phyloP scores from a whole-genome alignment of 2,329 filamentous ascomycete species.

The Aureobasidium zeae region DNA sequence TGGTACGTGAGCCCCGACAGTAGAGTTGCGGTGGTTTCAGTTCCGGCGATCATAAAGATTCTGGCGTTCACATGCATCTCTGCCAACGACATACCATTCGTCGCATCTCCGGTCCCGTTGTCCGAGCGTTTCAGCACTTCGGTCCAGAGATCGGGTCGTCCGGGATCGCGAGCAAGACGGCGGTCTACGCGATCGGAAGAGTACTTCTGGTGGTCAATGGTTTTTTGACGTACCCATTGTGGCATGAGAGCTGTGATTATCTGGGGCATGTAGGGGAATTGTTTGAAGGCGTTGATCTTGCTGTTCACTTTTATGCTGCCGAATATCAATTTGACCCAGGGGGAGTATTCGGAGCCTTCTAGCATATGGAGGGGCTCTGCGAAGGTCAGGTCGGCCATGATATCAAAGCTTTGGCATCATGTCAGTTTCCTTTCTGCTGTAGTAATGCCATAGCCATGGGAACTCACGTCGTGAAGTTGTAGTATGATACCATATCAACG shows the following conservation, averaged over 20 bases:
- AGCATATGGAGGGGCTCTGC: conserved; percentile 28
- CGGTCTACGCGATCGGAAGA: conserved; percentile 22
- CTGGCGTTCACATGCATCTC: conserved; percentile 29
- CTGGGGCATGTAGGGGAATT: conserved; percentile 6
- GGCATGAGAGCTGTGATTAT: background rate
- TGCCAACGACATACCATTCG: conserved; percentile 19
- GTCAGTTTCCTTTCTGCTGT: background rate
- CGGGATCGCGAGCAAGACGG: conserved; percentile 19
- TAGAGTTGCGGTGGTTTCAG: conserved; percentile 32
- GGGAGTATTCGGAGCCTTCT: conserved; percentile 17
- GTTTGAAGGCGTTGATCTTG: conserved; percentile 3
- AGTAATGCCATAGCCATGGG: background rate
- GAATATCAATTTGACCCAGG: conserved; percentile 16
- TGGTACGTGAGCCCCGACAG: conserved; percentile 32
- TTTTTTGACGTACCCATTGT: background rate
- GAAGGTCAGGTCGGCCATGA: conserved; percentile 24
- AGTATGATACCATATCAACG: conserved; percentile 44
- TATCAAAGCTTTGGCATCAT: conserved; percentile 15
- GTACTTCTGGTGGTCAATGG: conserved; percentile 6
- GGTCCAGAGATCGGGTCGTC: conserved; percentile 25
- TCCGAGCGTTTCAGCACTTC: conserved; percentile 13
- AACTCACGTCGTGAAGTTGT: conserved; percentile 15
- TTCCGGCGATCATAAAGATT: conserved; percentile 31
- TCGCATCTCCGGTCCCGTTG: conserved; percentile 18
- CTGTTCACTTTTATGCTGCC: conserved; percentile 10